Conservation (phyloP, 495 filamentous ascomycete genomes). For the Podospora bellae-mahoneyi region DNA sequence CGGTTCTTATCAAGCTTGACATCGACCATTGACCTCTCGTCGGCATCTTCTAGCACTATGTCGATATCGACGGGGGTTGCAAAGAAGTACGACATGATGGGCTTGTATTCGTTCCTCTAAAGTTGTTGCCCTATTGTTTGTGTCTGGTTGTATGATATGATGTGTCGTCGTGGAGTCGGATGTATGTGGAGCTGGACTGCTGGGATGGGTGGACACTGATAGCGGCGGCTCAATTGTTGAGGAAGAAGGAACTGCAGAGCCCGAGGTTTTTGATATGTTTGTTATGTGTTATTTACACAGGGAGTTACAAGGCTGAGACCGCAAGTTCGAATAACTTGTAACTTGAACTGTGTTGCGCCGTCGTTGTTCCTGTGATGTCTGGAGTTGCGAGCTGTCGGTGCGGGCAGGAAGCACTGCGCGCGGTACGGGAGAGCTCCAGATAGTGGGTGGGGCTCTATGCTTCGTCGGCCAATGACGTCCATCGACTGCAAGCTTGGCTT, state of each 20-base stretch:
- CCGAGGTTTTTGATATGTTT: neutral
- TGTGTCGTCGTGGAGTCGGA: neutral
- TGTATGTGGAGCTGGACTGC: neutral
- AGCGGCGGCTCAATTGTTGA: conserved; percentile 1
- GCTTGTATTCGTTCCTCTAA: neutral
- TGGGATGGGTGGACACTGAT: neutral
- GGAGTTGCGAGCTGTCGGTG: neutral
- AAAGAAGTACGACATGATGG: conserved; percentile 94
- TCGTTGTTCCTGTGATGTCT: neutral
- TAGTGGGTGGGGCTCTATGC: neutral
- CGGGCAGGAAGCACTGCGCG: neutral
- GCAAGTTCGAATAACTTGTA: conserved; percentile 1
- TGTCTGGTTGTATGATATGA: neutral
- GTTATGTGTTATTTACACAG: neutral
- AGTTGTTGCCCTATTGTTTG: neutral
- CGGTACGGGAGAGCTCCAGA: neutral
- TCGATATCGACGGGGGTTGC: conserved; percentile 98
- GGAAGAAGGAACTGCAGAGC: neutral
- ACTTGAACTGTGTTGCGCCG: neutral
- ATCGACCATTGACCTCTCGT: conserved; percentile 91
- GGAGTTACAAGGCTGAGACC: neutral
- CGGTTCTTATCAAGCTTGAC: conserved; percentile 97
- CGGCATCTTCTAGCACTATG: conserved; percentile 90
- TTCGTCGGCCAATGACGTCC: neutral
- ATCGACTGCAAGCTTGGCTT: neutral